Evolutionary conservation across 495 filamentous ascomycete species (phyloP).

Genomic region (Penicillium waksmanii): DNA sequence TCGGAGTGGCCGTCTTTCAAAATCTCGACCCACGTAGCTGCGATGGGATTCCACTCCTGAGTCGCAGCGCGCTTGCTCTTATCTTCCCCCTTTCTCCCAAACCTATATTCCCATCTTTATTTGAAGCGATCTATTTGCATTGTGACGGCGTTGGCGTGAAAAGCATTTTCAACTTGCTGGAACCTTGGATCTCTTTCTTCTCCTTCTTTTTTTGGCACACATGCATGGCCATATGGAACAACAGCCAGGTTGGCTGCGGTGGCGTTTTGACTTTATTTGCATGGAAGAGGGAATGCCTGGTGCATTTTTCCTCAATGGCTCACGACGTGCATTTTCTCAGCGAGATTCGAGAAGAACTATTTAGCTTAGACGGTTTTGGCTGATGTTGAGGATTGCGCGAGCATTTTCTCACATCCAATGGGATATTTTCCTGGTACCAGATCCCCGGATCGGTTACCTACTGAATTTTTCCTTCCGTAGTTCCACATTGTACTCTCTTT

Average conservation of each 20-base stretch:
- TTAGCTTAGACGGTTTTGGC: conserved; percentile 12
- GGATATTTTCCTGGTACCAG: neutral
- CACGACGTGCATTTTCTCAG: conserved; percentile 26
- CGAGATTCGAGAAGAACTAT: conserved; percentile 15
- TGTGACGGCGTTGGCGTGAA: conserved; percentile 28
- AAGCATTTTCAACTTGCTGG: conserved; percentile 14
- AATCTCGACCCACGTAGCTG: conserved; percentile 17
- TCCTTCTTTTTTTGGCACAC: conserved; percentile 15
- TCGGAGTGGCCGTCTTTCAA: conserved; percentile 29
- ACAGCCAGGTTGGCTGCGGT: conserved; percentile 12
- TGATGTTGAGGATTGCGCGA: conserved; percentile 7
- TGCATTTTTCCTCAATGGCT: conserved; percentile 23
- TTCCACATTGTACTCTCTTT: neutral
- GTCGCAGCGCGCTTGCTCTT: no score
- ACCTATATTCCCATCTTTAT: conserved; percentile 7
- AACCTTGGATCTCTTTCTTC: conserved; percentile 2
- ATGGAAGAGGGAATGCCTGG: conserved; percentile 31
- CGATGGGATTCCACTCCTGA: neutral
- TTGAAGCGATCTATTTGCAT: conserved; percentile 33
- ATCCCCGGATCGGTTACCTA: neutral
- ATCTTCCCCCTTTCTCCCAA: neutral
- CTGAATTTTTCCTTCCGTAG: neutral
- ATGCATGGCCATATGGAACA: conserved; percentile 20
- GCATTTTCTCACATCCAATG: neutral
- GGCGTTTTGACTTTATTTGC: conserved; percentile 28